Percentiles rank a stretch among this genome's conserved stretches.
These are phyloP conservation scores for Magnusiomyces suaveolens DNA, from an alignment of 1,139 yeast genomes.

Conservation along the genomic window DNA sequence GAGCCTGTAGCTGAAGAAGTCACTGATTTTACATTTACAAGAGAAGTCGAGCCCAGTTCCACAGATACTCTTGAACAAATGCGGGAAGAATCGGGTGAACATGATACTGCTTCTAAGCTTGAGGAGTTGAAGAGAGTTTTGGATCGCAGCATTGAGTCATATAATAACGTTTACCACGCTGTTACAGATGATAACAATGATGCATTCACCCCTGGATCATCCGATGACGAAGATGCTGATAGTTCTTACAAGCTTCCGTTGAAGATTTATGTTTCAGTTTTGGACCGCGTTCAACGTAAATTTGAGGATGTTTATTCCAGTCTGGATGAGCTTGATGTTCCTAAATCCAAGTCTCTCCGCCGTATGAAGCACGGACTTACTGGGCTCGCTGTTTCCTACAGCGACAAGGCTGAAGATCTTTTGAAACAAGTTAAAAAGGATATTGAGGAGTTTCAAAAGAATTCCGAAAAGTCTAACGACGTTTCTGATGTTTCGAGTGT, in stretches of 20 bases:
- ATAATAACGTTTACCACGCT: not conserved
- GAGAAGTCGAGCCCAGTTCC: not conserved
- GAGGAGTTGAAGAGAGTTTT: not conserved
- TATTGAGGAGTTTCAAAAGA: not conserved
- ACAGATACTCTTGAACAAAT: not conserved
- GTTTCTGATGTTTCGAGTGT: not conserved
- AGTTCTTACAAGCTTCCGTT: not conserved
- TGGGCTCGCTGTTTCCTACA: slow-evolving; percentile 11
- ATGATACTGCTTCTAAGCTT: not conserved
- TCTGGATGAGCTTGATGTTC: not conserved
- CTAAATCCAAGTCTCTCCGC: not conserved
- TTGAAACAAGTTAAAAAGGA: not conserved
- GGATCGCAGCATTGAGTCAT: not conserved
- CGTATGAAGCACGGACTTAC: slow-evolving; percentile 10
- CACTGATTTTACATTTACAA: not conserved
- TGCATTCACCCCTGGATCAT: not conserved
- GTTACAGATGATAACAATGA: not conserved
- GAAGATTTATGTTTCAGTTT: not conserved
- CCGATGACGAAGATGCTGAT: not conserved
- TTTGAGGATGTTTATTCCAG: not conserved
- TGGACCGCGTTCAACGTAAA: not conserved
- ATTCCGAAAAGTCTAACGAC: not conserved
- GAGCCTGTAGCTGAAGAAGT: not conserved
- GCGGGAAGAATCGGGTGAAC: no score
- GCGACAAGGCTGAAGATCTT: slow-evolving; percentile 8